A percentile compares a stretch with the other conserved stretches of the same genome.
These are phyloP conservation scores for Ajuga chamaepitys DNA, from an alignment of 257 asterid genomes.

Conservation along the genomic window DNA sequence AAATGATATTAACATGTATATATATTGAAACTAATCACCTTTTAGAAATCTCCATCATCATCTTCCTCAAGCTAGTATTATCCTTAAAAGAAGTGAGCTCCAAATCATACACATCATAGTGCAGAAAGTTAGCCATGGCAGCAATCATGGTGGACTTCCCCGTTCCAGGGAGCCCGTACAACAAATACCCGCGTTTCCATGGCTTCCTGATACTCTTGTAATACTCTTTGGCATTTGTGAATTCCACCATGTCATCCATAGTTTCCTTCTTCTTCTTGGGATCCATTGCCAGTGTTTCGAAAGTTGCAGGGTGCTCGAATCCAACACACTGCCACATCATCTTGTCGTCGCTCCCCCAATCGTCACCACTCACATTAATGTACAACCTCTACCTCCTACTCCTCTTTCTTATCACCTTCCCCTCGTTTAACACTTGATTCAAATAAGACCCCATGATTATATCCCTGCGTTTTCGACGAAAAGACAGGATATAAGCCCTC, in stretches of 20 bases:
- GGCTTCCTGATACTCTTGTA: background rate
- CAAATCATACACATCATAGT: conserved; percentile 2
- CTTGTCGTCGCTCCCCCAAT: background rate
- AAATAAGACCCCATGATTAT: background rate
- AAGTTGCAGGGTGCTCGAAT: conserved; percentile 13
- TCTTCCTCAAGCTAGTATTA: background rate
- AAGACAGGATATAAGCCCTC: conserved; percentile 10
- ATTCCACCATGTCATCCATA: background rate
- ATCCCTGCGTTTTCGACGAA: background rate
- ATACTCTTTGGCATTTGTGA: background rate
- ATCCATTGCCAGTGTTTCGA: conserved; percentile 9
- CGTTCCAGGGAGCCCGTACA: conserved; percentile 11
- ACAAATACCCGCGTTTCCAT: conserved; percentile 11
- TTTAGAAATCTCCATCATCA: conserved; percentile 1
- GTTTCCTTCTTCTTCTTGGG: conserved; percentile 3
- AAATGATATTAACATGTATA: no score
- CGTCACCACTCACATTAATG: background rate
- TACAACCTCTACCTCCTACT: conserved; percentile 4
- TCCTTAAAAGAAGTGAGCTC: background rate
- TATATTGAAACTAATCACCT: background rate
- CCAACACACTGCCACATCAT: background rate
- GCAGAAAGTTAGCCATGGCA: conserved; percentile 12
- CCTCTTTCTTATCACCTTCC: conserved; percentile 10
- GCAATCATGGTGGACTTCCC: conserved; percentile 15
- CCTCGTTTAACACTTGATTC: conserved; percentile 13